These are phyloP conservation scores for Lecanoromycetidae sp. DNA, from an alignment of 2,329 filamentous ascomycete species.

Conservation along the genomic window DNA sequence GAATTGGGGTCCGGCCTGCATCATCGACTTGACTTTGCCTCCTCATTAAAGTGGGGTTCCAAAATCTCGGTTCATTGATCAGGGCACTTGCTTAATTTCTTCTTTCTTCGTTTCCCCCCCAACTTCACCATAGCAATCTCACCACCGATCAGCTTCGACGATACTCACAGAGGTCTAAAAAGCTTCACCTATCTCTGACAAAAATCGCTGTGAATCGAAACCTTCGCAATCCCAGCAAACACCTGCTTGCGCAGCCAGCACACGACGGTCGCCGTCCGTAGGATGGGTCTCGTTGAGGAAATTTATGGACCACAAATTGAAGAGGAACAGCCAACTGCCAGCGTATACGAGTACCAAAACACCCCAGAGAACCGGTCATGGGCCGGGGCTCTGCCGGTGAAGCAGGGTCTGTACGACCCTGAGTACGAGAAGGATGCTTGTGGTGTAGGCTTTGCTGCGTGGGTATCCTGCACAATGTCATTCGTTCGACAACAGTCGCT, in stretches of 20 bases:
- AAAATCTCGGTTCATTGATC: background rate
- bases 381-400: slow-evolving; percentile 90
- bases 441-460: slow-evolving; percentile 98
- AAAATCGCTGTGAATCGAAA: background rate
- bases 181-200: background rate
- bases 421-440: slow-evolving; percentile 97
- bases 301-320: slow-evolving; percentile 36
- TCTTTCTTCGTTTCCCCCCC: background rate
- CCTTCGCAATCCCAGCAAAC: too few relatives aligned
- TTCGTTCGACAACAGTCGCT: slow-evolving; percentile 6
- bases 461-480: slow-evolving; percentile 30
- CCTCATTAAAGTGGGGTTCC: slow-evolving; percentile 1
- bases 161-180: background rate
- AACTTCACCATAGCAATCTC: background rate
- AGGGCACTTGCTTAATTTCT: background rate
- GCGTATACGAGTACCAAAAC: slow-evolving; percentile 73
- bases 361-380: slow-evolving; percentile 72
- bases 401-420: slow-evolving; percentile 97
- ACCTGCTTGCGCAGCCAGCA: slow-evolving; percentile 1
- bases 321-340: slow-evolving; percentile 38
- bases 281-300: slow-evolving; percentile 39
- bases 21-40: background rate
- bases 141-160: too few relatives aligned
- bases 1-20: background rate
- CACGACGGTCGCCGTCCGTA: slow-evolving; percentile 27